Conservation (phyloP, 1,284 basidiomycete species). For the Hortiboletus rubellus region DNA sequence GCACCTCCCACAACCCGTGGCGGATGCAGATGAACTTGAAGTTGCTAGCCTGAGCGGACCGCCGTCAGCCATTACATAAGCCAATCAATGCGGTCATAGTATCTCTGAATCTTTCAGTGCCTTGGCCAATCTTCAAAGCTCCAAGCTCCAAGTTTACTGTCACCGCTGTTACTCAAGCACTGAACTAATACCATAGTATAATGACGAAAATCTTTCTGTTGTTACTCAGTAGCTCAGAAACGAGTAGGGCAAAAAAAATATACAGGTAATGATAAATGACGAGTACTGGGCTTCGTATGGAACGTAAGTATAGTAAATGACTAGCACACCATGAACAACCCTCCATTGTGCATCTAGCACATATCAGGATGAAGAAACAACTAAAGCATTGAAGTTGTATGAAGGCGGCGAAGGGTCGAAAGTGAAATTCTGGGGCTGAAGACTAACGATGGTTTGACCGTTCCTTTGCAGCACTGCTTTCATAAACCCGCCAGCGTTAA, state of each 20-base stretch:
- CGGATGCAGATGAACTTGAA: not conserved
- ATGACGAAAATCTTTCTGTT: not conserved
- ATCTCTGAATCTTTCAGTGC: no score
- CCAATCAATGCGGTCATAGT: no score
- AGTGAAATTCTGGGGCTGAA: slow-evolving; percentile 48
- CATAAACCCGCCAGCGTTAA: slow-evolving; percentile 60
- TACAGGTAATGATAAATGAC: no score
- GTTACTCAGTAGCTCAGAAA: not conserved
- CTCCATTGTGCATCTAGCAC: slow-evolving; percentile 8
- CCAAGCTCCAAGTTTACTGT: no score
- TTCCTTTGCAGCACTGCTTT: slow-evolving; percentile 56
- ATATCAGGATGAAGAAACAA: slow-evolving; percentile 36
- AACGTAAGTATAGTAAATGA: not conserved
- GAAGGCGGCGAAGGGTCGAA: slow-evolving; percentile 53
- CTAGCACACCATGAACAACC: not conserved
- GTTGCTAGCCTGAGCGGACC: not conserved
- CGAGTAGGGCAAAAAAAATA: not conserved
- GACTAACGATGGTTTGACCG: slow-evolving; percentile 51
- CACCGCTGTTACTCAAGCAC: no score
- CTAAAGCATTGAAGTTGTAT: slow-evolving; percentile 70
- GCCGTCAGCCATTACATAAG: not conserved
- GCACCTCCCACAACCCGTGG: not conserved
- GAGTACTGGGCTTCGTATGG: no score
- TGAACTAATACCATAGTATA: not conserved
- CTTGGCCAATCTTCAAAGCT: no score